Evolutionary conservation across 192 early-diverging fungal genomes (phyloP), one percentile per base, ranked within the genome.

Genomic region (Rhizoclosmatium globosum): DNA sequence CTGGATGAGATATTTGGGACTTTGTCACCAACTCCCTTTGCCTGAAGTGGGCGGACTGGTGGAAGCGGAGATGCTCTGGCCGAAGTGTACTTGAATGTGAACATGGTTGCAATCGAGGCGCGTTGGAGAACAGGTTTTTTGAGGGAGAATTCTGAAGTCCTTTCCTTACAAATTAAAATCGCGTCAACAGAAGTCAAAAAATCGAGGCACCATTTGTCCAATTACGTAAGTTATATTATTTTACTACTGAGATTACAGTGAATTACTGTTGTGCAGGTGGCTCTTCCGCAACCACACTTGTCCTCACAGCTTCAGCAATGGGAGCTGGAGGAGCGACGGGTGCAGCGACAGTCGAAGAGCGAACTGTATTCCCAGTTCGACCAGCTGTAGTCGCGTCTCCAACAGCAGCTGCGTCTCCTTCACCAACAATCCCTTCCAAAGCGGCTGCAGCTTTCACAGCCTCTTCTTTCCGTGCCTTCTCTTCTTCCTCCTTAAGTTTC

Each of bases 41-140:
- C 23, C 11, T 64, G 62, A 11, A 42, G 11, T 7, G 41, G 9
- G 21, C 41, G 21, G 13, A 21, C 56, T 11, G 41, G 62, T 21
- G 62, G 62, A 6, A 64, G 41, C 21, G 62, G 62, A 7, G 62
- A 64, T 6, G 62, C 11, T 21, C 21, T 64, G 23, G 62, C 62
- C 9, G 62, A 64, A 21, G 62, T 64, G 62, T 64, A 64, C 23
- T 64, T 64, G 62, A 64, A 64, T 6, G 7, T 53, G 50, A 53
- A 17, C 50, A 53, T 53, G 31, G 31, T 31, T 31, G 31, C 31
- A 31, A 31, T 31, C 31, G 31, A 31, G 31, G 31, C 31, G 31
- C 31, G 31, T 31, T 31, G 31, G 31, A 31, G 31, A 31, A 31
- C 31, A 31, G 31, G 31, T 31, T 31, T 31, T 31, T 31, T 31